Evolutionary conservation across 257 asterid species (phyloP).

Genomic region (Solanum phureja): DNA sequence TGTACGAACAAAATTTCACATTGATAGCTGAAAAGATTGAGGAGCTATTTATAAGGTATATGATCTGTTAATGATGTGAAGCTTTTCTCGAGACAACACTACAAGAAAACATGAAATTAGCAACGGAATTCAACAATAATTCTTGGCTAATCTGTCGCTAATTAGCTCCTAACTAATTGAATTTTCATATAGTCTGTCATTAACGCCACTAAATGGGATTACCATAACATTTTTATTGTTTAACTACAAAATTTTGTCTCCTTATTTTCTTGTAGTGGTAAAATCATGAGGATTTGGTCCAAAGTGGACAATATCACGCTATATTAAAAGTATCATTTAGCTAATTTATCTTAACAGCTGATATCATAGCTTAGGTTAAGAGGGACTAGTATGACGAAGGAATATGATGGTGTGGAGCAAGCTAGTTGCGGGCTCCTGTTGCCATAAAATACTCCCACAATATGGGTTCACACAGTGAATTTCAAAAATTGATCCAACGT

Average conservation of each 20-base stretch:
- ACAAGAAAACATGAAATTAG: too few relatives aligned
- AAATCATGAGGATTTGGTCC: too few relatives aligned
- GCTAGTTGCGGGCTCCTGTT: background rate
- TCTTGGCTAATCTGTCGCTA: too few relatives aligned
- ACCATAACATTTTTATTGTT: too few relatives aligned
- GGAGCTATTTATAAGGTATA: background rate
- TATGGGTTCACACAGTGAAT: background rate
- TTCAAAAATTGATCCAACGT: too few relatives aligned
- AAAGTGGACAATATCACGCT: rapidly evolving
- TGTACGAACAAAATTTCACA: too few relatives aligned
- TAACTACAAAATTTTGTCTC: too few relatives aligned
- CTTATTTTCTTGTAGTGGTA: background rate
- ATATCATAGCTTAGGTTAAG: background rate
- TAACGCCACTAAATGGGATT: background rate
- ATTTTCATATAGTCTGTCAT: background rate
- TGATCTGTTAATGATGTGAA: background rate
- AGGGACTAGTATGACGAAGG: background rate
- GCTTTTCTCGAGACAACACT: background rate
- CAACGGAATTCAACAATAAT: too few relatives aligned
- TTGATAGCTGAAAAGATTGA: background rate
- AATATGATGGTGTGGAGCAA: background rate
- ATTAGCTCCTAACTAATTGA: background rate
- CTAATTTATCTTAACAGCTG: background rate
- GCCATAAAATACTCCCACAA: background rate
- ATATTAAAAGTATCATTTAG: too few relatives aligned